Conservation (phyloP, 306 rosid genomes). For the Vachellia pachyceras region DNA sequence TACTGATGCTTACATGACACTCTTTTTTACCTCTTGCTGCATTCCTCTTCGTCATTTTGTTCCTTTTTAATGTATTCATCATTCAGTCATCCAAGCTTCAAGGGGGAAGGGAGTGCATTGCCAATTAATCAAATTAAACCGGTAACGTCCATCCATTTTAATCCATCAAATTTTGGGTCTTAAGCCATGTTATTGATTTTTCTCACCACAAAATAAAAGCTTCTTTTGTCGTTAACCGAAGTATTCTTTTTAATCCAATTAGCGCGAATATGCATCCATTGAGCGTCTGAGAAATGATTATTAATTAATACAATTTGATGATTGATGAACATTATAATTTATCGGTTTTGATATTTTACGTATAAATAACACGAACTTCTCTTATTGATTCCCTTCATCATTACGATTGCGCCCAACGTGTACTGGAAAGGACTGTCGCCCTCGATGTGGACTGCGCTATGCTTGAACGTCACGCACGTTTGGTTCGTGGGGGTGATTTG, state of each 20-base stretch:
- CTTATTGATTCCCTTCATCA: background rate
- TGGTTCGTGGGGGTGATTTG: background rate
- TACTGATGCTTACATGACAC: conserved; percentile 35
- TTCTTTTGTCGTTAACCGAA: background rate
- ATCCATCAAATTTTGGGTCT: background rate
- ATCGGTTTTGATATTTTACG: background rate
- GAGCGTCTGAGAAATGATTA: background rate
- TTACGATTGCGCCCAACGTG: background rate
- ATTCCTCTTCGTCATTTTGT: conserved; percentile 30
- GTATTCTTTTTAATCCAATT: background rate
- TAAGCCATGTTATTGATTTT: background rate
- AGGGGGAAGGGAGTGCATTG: background rate
- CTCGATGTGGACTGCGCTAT: background rate
- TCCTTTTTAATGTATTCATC: background rate
- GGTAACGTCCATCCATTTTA: background rate
- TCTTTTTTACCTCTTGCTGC: conserved; percentile 24
- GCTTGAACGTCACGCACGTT: background rate
- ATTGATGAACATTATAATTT: too few species aligned
- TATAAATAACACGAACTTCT: background rate
- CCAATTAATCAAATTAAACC: background rate
- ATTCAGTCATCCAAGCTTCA: background rate
- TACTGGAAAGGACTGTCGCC: background rate
- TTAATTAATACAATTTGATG: too few species aligned
- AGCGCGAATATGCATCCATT: background rate
- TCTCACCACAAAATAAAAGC: background rate